A percentile compares a stretch with the other conserved stretches of the same genome.
These are phyloP conservation scores for Citrus sp. DNA, from an alignment of 345 rosid genomes.

Conservation along the genomic window DNA sequence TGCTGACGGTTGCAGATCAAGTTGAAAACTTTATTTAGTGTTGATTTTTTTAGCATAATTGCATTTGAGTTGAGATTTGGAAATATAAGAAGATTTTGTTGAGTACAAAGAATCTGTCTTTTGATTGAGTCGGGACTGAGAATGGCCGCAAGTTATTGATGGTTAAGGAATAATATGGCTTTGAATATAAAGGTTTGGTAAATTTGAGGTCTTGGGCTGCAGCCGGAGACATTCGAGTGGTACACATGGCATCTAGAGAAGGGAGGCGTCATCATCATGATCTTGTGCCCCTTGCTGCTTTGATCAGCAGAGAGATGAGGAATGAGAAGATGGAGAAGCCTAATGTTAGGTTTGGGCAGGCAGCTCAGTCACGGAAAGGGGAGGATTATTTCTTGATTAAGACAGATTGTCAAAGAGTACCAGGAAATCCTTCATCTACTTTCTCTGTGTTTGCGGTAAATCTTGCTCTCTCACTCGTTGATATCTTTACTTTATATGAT, in stretches of 20 bases:
- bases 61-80: slow-evolving; percentile 16
- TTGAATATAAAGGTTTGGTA: slow-evolving; percentile 21
- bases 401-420: slow-evolving; percentile 60
- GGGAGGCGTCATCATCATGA: slow-evolving; percentile 48
- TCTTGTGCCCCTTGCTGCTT: slow-evolving; percentile 78
- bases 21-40: slow-evolving; percentile 18
- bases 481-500: background rate
- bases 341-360: slow-evolving; percentile 53
- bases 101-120: background rate
- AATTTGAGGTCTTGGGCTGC: slow-evolving; percentile 15
- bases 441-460: slow-evolving; percentile 81
- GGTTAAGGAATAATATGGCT: slow-evolving; percentile 13
- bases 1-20: slow-evolving; percentile 33
- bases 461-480: background rate
- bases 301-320: slow-evolving; percentile 63
- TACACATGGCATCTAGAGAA: slow-evolving; percentile 60
- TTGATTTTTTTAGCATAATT: background rate
- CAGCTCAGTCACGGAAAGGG: slow-evolving; percentile 87
- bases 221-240: slow-evolving; percentile 8
- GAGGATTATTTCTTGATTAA: slow-evolving; percentile 80
- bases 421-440: slow-evolving; percentile 58
- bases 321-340: slow-evolving; percentile 87
- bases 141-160: background rate
- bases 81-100: slow-evolving; percentile 1
- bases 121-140: background rate